Evolutionary conservation across 768 basidiomycete genomes (phyloP).

Genomic region (Trametes meyenii): DNA sequence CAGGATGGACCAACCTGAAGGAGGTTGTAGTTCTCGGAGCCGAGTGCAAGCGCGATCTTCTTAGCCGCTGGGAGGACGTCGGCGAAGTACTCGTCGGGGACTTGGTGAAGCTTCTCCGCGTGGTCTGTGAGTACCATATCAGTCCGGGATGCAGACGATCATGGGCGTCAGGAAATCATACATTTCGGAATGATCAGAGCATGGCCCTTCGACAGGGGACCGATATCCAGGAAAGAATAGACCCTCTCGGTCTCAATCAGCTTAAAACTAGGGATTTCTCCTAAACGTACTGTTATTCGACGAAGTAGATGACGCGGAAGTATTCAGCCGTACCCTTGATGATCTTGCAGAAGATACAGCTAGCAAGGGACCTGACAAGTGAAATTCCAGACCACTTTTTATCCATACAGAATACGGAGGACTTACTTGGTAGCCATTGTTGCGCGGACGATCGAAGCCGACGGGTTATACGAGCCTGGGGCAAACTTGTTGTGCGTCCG

Average conservation of each 20-base stretch:
- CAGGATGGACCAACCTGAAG: slow-evolving; percentile 51
- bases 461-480: background rate
- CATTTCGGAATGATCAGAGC: slow-evolving; percentile 93
- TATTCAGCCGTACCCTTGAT: slow-evolving; percentile 64
- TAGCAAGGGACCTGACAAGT: slow-evolving; percentile 42
- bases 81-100: slow-evolving; percentile 82
- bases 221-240: slow-evolving; percentile 92
- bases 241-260: slow-evolving; percentile 74
- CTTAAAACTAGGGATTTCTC: slow-evolving; percentile 89
- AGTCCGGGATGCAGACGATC: background rate
- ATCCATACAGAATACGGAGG: background rate
- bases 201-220: slow-evolving; percentile 88
- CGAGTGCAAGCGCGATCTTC: slow-evolving; percentile 81
- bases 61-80: slow-evolving; percentile 83
- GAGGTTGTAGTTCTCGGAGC: slow-evolving; percentile 82
- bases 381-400: background rate
- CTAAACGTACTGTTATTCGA: slow-evolving; percentile 43
- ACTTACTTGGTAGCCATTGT: slow-evolving; percentile 12
- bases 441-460: background rate
- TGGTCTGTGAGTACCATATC: slow-evolving; percentile 59
- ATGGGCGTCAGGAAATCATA: slow-evolving; percentile 34
- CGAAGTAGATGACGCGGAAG: background rate
- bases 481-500: too few relatives aligned
- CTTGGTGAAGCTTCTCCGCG: slow-evolving; percentile 79
- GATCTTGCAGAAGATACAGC: slow-evolving; percentile 95